phyloP scores from a whole-genome alignment of 1,284 basidiomycete genomes.

The Heterobasidion irregulare region DNA sequence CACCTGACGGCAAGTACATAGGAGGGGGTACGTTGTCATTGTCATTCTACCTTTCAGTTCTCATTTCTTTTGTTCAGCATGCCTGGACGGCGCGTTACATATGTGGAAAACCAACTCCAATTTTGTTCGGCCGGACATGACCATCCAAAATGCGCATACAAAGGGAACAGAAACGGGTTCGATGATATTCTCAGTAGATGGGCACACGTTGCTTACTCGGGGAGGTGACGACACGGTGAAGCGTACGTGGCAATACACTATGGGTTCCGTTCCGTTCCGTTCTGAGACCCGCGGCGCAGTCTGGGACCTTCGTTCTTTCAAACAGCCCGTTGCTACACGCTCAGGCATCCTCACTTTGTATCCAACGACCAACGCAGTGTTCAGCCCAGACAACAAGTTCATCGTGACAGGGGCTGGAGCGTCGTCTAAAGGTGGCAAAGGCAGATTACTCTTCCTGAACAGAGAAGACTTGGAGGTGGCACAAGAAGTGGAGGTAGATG shows the following conservation, averaged over 20 bases:
- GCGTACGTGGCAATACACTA: conserved; percentile 42
- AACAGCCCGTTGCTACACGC: conserved; percentile 72
- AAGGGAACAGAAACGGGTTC: conserved; percentile 82
- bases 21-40: conserved; percentile 63
- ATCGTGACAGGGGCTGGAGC: conserved; percentile 78
- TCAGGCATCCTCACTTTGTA: conserved; percentile 71
- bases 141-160: conserved; percentile 79
- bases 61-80: conserved; percentile 41
- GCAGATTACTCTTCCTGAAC: conserved; percentile 68
- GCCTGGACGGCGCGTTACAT: conserved; percentile 86
- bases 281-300: conserved; percentile 38
- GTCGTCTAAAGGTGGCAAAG: conserved; percentile 54
- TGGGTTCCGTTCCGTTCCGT: neutral
- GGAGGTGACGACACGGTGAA: conserved; percentile 95
- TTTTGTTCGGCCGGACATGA: conserved; percentile 83
- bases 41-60: neutral
- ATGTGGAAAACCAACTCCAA: conserved; percentile 92
- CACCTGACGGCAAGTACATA: conserved; percentile 78
- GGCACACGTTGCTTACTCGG: conserved; percentile 73
- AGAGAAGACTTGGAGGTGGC: conserved; percentile 62
- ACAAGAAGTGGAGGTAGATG: conserved; percentile 55
- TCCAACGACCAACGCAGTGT: conserved; percentile 86
- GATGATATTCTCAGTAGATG: conserved; percentile 80
- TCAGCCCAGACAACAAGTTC: conserved; percentile 86
- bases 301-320: conserved; percentile 89